Evolutionary conservation across 2,329 filamentous ascomycete genomes (phyloP), one percentile per base, ranked within the genome.

Genomic region (Periconia macrospinosa): DNA sequence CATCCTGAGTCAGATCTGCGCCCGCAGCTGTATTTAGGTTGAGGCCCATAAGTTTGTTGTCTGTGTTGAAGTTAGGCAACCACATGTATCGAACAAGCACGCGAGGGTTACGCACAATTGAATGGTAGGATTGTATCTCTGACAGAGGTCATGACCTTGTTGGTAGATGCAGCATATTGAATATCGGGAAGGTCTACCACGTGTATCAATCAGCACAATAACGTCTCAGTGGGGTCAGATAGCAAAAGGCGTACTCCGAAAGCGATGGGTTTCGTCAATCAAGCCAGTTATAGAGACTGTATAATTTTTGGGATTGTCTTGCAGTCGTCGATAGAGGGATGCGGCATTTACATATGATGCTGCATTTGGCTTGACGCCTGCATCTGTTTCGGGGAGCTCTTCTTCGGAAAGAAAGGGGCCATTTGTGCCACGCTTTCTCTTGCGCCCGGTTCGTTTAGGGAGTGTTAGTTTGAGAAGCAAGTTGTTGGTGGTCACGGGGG

Each of bases 401-500:
- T 49, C 51, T 35, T 66, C 62, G 11, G 57, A n/a, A 20, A 71
- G 41, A 45, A 73, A 93, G 0, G 88, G 86, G 5, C 81, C 87
- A 51, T 86, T 71, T 6, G 85, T 86, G n/a, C 91, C 92, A 62
- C 87, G 82, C 76, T 92, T 96, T 54, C 92, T 84, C 74, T 90
- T 96, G 55, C 91, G 84, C 2, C 92, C 92, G 2, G 92, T 97
- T 52, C 91, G 81, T 72, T 87, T 94, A 0, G 94, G 93, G 1
- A 97, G 85, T 0, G 88, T 92, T 51, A 99, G 82, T 70, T 92
- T 92, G 49, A 99, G 80, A 18, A 97, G 81, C 18, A 97, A 78
- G 67, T 97, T 96, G 68, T 92, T 90, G 10, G 91, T 89, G 18
- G 84, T 77, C 30, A 87, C 84, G 67, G 88, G 89, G 41, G 87